phyloP scores from a whole-genome alignment of 257 asterid genomes.

The Fraxinus cuspidata region DNA sequence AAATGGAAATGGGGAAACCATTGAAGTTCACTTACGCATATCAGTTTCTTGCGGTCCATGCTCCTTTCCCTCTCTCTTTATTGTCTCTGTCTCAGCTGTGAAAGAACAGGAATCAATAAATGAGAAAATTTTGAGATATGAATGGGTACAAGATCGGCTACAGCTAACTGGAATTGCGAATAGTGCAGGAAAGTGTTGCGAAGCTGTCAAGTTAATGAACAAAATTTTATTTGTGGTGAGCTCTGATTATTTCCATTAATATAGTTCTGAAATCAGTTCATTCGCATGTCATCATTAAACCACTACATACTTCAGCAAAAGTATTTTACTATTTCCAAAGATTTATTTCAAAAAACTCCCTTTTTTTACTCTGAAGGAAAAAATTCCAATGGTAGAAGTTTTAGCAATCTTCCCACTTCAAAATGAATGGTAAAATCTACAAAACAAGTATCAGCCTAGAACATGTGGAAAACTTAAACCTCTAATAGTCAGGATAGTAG shows the following conservation, averaged over 20 bases:
- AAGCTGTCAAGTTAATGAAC: neutral
- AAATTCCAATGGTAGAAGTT: too few species aligned
- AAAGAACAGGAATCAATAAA: neutral
- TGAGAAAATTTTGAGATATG: neutral
- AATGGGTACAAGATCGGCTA: neutral
- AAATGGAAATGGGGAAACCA: neutral
- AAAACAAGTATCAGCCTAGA: too few species aligned
- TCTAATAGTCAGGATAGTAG: too few species aligned
- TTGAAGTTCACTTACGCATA: neutral
- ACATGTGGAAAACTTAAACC: too few species aligned
- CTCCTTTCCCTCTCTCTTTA: neutral
- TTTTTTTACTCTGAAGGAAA: neutral
- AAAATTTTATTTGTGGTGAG: neutral
- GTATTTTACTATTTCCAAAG: neutral
- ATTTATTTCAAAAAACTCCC: neutral
- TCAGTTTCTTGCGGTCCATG: neutral
- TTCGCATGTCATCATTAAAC: neutral
- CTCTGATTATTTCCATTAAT: neutral
- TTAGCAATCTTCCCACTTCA: too few species aligned
- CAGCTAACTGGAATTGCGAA: neutral
- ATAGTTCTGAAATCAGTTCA: neutral
- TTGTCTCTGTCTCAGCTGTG: neutral
- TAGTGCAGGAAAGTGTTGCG: neutral
- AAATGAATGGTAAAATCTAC: too few species aligned
- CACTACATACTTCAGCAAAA: neutral